A percentile compares a stretch with the other conserved stretches of the same genome.
These are phyloP conservation scores for Diplotaxis tenuifolia DNA, from an alignment of 345 rosid species.

Conservation along the genomic window DNA sequence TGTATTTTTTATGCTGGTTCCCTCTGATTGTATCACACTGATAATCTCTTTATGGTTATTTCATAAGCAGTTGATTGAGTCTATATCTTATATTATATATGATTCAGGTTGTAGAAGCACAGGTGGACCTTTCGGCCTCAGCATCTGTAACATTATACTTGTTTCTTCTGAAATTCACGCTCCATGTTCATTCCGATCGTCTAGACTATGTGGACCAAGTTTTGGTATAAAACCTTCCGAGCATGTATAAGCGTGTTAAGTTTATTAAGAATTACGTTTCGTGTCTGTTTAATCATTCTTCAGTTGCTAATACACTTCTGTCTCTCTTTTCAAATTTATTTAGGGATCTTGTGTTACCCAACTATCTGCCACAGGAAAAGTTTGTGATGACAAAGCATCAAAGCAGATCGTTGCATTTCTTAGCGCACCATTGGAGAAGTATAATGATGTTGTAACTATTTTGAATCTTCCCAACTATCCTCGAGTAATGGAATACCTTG, in stretches of 20 bases:
- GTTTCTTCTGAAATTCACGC: constrained; percentile 92
- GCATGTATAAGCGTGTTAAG: constrained; percentile 10
- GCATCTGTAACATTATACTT: constrained; percentile 87
- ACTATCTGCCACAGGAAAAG: constrained; percentile 70
- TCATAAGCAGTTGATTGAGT: constrained; percentile 7
- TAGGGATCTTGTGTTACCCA: constrained; percentile 93
- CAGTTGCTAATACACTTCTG: constrained; percentile 10
- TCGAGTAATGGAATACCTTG: constrained; percentile 82
- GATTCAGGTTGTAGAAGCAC: constrained; percentile 89
- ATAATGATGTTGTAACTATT: constrained; percentile 79
- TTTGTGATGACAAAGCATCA: constrained; percentile 74
- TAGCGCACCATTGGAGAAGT: constrained; percentile 94
- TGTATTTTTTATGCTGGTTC: neutral
- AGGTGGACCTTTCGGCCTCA: constrained; percentile 75
- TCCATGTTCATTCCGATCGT: constrained; percentile 95
- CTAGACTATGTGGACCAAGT: constrained; percentile 97
- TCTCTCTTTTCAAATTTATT: constrained; percentile 8
- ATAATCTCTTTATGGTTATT: constrained; percentile 5
- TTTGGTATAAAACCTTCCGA: constrained; percentile 55
- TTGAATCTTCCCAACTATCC: constrained; percentile 89
- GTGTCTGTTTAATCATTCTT: constrained; percentile 3
- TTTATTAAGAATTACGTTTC: constrained; percentile 7
- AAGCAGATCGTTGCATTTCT: constrained; percentile 89
- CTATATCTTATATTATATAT: constrained; percentile 26
- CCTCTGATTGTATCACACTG: constrained; percentile 1